Percentiles rank a stretch among this genome's conserved stretches.
phyloP scores from a whole-genome alignment of 371 early-diverging fungal species.

The Mortierella sp. region DNA sequence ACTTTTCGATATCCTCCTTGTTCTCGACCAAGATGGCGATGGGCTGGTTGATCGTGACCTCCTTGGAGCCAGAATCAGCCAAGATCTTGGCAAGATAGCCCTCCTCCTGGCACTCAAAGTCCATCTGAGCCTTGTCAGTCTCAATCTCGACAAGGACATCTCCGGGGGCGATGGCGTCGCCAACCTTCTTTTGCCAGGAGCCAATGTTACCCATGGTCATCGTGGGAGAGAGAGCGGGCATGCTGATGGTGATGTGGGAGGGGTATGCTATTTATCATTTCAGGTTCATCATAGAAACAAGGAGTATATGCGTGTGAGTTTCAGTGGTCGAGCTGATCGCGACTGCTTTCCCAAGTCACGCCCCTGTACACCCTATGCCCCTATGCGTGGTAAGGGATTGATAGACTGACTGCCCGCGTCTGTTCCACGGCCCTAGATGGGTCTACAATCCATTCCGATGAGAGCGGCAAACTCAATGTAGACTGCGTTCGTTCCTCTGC shows the following conservation, averaged over 20 bases:
- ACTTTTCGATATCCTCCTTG: conserved; percentile 86
- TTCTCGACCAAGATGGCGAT: conserved; percentile 94
- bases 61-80: conserved; percentile 87
- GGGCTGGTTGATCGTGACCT: conserved; percentile 75
- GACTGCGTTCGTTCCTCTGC: neutral
- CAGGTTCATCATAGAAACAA: conserved; percentile 5
- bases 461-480: conserved; percentile 1
- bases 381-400: neutral
- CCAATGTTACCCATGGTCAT: conserved; percentile 98
- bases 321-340: neutral
- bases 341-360: no score
- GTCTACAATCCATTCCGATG: neutral
- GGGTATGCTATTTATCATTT: conserved; percentile 72
- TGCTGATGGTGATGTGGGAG: conserved; percentile 88
- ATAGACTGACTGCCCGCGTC: no score
- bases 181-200: conserved; percentile 94
- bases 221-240: conserved; percentile 99
- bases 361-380: neutral
- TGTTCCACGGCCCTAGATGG: no score
- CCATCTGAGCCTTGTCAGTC: conserved; percentile 99
- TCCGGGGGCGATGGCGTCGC: conserved; percentile 93
- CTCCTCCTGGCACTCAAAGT: conserved; percentile 99
- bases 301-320: neutral
- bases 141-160: conserved; percentile 98
- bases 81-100: conserved; percentile 96